Evolutionary conservation across 805 yeast species (phyloP).

Genomic region (Metschnikowia colocasiae): DNA sequence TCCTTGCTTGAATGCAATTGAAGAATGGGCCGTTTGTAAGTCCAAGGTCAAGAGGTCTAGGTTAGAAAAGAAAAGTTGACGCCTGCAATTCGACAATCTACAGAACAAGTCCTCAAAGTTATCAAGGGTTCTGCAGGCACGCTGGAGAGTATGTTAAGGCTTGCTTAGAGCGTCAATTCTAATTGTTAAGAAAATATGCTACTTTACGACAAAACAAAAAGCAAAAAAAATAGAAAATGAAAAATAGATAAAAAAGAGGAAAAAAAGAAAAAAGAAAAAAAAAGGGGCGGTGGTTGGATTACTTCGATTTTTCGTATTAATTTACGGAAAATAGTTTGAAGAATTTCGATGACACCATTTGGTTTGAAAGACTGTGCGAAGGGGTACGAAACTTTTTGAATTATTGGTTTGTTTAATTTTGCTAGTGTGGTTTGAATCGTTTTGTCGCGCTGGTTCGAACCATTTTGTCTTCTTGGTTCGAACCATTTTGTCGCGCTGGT

Average conservation of each 20-base stretch:
- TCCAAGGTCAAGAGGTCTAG: background rate
- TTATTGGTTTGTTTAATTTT: too few species aligned
- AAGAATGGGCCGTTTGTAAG: background rate
- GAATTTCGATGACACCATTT: background rate
- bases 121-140: background rate
- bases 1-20: background rate
- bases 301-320: background rate
- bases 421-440: too few species aligned
- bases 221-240: background rate
- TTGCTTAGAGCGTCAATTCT: background rate
- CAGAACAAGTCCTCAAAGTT: background rate
- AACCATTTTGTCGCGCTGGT: too few species aligned
- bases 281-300: background rate
- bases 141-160: background rate
- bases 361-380: background rate
- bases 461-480: too few species aligned
- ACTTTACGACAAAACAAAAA: background rate
- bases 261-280: background rate
- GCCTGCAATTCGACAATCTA: background rate
- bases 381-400: background rate
- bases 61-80: background rate
- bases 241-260: background rate
- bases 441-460: too few species aligned
- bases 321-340: background rate
- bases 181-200: background rate